Evolutionary conservation across 139 green algal genomes (phyloP).

Genomic region (Astrephomene gubernaculifera): DNA sequence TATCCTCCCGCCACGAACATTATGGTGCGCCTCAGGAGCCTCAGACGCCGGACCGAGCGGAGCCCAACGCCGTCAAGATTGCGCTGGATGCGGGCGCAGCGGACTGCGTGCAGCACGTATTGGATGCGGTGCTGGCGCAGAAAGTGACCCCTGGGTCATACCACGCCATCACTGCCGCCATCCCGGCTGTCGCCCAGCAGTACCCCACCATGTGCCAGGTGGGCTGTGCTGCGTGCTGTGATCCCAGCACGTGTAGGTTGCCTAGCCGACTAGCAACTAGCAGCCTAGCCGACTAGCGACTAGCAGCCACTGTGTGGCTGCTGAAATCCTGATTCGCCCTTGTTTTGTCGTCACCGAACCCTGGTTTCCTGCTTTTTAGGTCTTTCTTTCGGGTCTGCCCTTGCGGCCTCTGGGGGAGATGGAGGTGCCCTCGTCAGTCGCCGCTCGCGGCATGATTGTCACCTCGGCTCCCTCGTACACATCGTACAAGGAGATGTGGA

Average conservation of each 20-base stretch:
- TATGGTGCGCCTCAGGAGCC: conserved; percentile 14
- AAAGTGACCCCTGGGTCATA: conserved; percentile 62
- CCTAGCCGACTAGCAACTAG: too few species aligned
- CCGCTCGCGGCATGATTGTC: conserved; percentile 44
- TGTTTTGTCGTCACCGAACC: too few species aligned
- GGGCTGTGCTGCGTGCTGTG: neutral
- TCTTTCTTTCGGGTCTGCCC: conserved; percentile 49
- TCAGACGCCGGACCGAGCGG: neutral
- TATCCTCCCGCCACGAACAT: too few species aligned
- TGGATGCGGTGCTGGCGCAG: conserved; percentile 55
- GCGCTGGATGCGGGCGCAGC: conserved; percentile 46
- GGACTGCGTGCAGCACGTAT: conserved; percentile 57
- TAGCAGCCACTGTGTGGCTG: too few species aligned
- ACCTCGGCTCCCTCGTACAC: conserved; percentile 51
- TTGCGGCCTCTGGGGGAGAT: conserved; percentile 53
- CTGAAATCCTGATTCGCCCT: too few species aligned
- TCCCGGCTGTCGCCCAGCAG: conserved; percentile 48
- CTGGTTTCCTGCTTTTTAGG: too few species aligned
- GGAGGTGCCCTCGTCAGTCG: conserved; percentile 49
- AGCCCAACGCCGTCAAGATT: conserved; percentile 58
- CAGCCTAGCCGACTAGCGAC: too few species aligned
- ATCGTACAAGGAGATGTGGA: conserved; percentile 58
- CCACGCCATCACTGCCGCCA: conserved; percentile 48
- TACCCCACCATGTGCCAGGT: conserved; percentile 60
- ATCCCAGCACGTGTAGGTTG: neutral